A percentile compares a stretch with the other conserved stretches of the same genome.
Conservation (phyloP, 805 yeast species). For the Candida berthetii region DNA sequence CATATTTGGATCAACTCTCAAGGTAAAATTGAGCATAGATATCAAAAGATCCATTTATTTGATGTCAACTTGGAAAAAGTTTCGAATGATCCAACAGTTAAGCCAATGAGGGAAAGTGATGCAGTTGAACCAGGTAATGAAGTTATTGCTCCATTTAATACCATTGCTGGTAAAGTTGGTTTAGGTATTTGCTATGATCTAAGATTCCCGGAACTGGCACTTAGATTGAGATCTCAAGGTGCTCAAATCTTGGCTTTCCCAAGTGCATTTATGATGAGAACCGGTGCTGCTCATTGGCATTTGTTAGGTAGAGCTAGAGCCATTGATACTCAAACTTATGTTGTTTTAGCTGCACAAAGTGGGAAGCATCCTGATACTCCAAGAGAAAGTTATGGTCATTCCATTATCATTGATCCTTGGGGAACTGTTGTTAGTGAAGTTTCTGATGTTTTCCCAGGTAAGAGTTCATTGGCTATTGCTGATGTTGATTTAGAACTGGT, state of each 20-base stretch:
- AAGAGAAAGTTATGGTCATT: constrained; percentile 81
- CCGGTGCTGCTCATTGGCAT: constrained; percentile 92
- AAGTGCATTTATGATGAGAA: constrained; percentile 86
- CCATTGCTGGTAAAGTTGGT: constrained; percentile 63
- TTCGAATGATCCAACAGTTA: constrained; percentile 61
- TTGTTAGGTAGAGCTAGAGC: constrained; percentile 78
- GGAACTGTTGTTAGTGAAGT: constrained; percentile 67
- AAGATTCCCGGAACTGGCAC: constrained; percentile 77
- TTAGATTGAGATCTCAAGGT: constrained; percentile 57
- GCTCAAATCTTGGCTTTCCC: constrained; percentile 81
- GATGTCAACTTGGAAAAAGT: constrained; percentile 72
- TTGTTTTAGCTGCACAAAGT: constrained; percentile 83
- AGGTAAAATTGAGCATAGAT: constrained; percentile 64
- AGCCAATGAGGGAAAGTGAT: constrained; percentile 46
- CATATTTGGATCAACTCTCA: constrained; percentile 60
- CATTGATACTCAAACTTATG: constrained; percentile 81
- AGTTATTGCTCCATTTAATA: constrained; percentile 46
- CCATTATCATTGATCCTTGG: constrained; percentile 89
- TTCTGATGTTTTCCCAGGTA: constrained; percentile 34
- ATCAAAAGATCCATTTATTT: constrained; percentile 84
- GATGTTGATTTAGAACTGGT: constrained; percentile 55
- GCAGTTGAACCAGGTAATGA: constrained; percentile 75
- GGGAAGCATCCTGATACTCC: constrained; percentile 48
- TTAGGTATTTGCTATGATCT: constrained; percentile 80
- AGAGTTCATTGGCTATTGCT: constrained; percentile 47